Percentiles rank a stretch among this genome's conserved stretches.
Conservation (phyloP, 257 asterid genomes). For the Datura wrightii region DNA sequence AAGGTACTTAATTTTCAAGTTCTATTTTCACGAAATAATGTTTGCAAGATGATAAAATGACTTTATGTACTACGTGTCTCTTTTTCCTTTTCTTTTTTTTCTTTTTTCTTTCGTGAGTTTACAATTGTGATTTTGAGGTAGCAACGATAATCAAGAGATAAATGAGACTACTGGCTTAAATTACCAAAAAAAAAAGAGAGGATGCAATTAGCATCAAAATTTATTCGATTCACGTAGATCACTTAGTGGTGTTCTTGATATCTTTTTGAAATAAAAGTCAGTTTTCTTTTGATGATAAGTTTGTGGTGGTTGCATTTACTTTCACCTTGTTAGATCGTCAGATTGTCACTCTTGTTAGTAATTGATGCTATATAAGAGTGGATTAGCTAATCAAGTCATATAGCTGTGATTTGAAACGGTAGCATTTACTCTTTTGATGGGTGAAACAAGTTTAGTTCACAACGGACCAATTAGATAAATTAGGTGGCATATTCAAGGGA, state of each 20-base stretch:
- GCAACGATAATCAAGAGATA: background rate
- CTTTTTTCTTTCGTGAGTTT: background rate
- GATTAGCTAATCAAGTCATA: conserved; percentile 16
- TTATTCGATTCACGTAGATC: background rate
- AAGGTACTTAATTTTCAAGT: conserved; percentile 31
- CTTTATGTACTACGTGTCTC: background rate
- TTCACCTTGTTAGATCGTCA: conserved; percentile 7
- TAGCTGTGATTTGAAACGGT: background rate
- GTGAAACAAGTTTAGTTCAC: background rate
- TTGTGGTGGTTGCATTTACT: background rate
- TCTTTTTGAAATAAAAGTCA: conserved; percentile 2
- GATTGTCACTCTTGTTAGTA: background rate
- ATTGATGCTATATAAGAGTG: background rate
- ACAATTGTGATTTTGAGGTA: background rate
- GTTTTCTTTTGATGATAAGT: background rate
- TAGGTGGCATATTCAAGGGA: conserved; percentile 10
- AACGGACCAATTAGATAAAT: conserved; percentile 9
- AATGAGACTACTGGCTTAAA: background rate
- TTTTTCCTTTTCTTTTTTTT: background rate
- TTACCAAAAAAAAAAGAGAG: background rate
- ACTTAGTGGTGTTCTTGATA: background rate
- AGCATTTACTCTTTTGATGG: background rate
- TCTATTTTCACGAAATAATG: background rate
- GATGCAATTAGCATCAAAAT: background rate
- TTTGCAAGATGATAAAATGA: conserved; percentile 6